Conservation (phyloP, 2,329 filamentous ascomycete genomes). For the Penicillium sp. region DNA sequence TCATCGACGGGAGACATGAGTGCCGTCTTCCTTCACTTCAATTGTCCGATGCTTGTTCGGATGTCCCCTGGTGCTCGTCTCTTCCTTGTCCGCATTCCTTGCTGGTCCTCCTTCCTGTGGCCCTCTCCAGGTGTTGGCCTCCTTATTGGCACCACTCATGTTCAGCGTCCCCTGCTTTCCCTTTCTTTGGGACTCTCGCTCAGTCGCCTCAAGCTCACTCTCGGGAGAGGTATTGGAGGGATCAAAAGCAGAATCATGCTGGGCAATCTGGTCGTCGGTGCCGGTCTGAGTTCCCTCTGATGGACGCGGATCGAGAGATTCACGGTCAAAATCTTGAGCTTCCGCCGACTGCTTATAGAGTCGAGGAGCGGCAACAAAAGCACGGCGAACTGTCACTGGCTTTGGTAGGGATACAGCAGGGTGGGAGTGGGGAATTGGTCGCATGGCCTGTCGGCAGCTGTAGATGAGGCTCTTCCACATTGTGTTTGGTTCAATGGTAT, state of each 20-base stretch:
- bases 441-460: slow-evolving; percentile 20
- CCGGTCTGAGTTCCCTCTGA: slow-evolving; percentile 72
- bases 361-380: slow-evolving; percentile 16
- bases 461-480: slow-evolving; percentile 31
- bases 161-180: slow-evolving; percentile 54
- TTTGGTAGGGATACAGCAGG: neutral
- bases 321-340: slow-evolving; percentile 51
- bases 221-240: slow-evolving; percentile 70
- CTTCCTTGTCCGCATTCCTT: slow-evolving; percentile 42
- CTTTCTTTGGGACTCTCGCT: slow-evolving; percentile 46
- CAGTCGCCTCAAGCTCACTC: slow-evolving; percentile 46
- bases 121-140: slow-evolving; percentile 57
- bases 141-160: slow-evolving; percentile 63
- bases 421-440: slow-evolving; percentile 8
- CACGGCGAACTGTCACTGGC: neutral
- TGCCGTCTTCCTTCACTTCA: slow-evolving; percentile 31
- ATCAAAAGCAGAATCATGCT: slow-evolving; percentile 69
- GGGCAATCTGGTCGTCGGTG: slow-evolving; percentile 63
- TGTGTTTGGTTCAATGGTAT: neutral
- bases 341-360: slow-evolving; percentile 15
- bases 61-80: slow-evolving; percentile 44
- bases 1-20: slow-evolving; percentile 28
- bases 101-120: slow-evolving; percentile 49
- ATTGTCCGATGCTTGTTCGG: slow-evolving; percentile 41
- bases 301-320: slow-evolving; percentile 65